Evolutionary conservation across 352 stramenopile genomes (phyloP).

Genomic region (Elongisporangium prolatum): DNA sequence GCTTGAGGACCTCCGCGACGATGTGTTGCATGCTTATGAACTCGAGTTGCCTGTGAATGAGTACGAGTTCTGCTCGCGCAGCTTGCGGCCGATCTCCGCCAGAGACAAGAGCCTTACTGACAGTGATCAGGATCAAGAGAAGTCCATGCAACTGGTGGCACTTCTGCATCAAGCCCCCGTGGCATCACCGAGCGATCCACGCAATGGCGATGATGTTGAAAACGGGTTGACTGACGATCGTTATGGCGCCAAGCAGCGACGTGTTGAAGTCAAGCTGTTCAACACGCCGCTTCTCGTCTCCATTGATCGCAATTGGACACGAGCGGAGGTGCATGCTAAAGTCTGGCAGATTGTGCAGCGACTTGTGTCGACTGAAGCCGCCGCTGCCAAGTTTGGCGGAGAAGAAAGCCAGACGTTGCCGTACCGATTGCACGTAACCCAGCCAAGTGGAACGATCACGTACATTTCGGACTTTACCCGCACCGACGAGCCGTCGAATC

Average conservation of each 20-base stretch:
- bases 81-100: conserved; percentile 30
- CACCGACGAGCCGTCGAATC: conserved; percentile 34
- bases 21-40: conserved; percentile 85
- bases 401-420: conserved; percentile 31
- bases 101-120: conserved; percentile 19
- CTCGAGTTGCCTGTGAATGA: conserved; percentile 65
- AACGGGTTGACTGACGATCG: conserved; percentile 25
- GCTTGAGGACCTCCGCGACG: conserved; percentile 46
- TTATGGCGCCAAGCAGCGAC: conserved; percentile 48
- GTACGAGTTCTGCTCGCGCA: conserved; percentile 66
- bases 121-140: conserved; percentile 14
- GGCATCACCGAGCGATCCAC: conserved; percentile 46
- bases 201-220: conserved; percentile 18
- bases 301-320: conserved; percentile 52
- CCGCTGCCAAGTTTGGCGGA: conserved; percentile 24
- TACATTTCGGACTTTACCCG: conserved; percentile 48
- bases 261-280: conserved; percentile 73
- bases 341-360: conserved; percentile 78
- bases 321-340: conserved; percentile 69
- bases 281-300: conserved; percentile 74
- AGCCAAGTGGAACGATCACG: conserved; percentile 32
- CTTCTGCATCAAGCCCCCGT: conserved; percentile 64
- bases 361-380: conserved; percentile 38
- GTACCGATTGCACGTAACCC: conserved; percentile 67
- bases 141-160: conserved; percentile 65